Base-by-base conservation (phyloP, 352 stramenopile species). In the Phytophthora pinifolia region DNA sequence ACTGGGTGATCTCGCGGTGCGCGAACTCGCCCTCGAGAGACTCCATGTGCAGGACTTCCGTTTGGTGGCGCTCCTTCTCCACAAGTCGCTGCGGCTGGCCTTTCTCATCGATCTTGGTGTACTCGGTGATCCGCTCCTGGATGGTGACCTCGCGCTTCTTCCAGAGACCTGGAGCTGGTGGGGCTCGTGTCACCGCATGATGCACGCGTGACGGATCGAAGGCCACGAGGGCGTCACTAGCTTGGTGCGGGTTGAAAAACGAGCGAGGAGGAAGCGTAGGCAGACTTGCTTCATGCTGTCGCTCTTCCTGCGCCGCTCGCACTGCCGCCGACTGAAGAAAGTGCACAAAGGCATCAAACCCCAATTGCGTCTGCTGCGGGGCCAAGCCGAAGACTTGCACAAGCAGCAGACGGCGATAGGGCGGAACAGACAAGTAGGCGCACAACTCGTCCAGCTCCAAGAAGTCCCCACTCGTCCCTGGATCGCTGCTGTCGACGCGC, bases 111-210 rank as follows among this genome's bases (percentile, higher is more conserved):
- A 94, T 94, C 70, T 92, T 94, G 35, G 82, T 94, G 73, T 94
- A 92, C 62, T 94, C 79, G 34, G 74, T 89, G 47, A 89, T 88
- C n/a, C 79, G 76, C 44, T 94, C 84, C 50, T 94, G 84, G 54
- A 94, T 91, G 27, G 84, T 92, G 29, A 91, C 77, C 63, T 94
- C 83, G 20, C 85, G 80, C 45, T 94, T 94, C 61, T 93, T 94
- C 85, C 84, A 94, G 6, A 92, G 69, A 5, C 82, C 84, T 7
- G 82, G 79, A 3, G 78, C 76, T 2, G 77, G 73, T 6, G 79
- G 80, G 30, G 73, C 70, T 31, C 53, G 67, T 13, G 65, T 51
- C 20, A 86, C 77, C 9, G 66, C 67, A 10, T 62, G 54, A 9
- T 69, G 59, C 22, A 75, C 66, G 9, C 65, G 70, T 32, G 74